A percentile compares a stretch with the other conserved stretches of the same genome.
These are phyloP conservation scores for Hymenoscyphus infarciens DNA, from an alignment of 2,329 filamentous ascomycete species.

Conservation along the genomic window DNA sequence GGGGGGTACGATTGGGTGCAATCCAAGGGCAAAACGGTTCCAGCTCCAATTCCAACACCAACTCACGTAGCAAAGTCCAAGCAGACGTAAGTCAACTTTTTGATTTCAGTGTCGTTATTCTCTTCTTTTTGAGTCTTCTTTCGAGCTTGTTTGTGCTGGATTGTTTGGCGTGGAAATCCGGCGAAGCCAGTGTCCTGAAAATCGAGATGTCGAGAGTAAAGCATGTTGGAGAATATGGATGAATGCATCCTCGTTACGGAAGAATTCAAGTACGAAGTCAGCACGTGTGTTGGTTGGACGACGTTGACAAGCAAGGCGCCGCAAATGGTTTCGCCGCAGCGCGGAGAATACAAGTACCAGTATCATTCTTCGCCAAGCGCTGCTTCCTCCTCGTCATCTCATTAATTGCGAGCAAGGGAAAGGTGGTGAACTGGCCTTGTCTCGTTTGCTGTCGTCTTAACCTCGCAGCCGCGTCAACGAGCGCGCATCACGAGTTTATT, in stretches of 20 bases:
- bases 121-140: neutral
- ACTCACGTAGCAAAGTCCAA: neutral
- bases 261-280: conserved; percentile 4
- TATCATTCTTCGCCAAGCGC: conserved; percentile 8
- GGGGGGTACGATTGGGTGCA: conserved; percentile 28
- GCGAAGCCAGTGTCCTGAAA: neutral
- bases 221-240: neutral
- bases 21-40: conserved; percentile 14
- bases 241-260: conserved; percentile 2
- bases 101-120: neutral
- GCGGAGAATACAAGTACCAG: neutral
- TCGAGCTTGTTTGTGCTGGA: neutral
- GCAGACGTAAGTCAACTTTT: conserved; percentile 8
- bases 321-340: neutral
- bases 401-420: neutral
- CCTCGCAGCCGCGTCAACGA: neutral
- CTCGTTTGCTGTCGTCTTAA: neutral
- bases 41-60: conserved; percentile 5
- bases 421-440: neutral
- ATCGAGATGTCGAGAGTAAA: neutral
- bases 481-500: neutral
- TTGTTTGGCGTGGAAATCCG: neutral
- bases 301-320: conserved; percentile 1
- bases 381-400: conserved; percentile 4
- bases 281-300: conserved; percentile 15